Evolutionary conservation across 768 basidiomycete species (phyloP).

Genomic region (Mycena crocata): DNA sequence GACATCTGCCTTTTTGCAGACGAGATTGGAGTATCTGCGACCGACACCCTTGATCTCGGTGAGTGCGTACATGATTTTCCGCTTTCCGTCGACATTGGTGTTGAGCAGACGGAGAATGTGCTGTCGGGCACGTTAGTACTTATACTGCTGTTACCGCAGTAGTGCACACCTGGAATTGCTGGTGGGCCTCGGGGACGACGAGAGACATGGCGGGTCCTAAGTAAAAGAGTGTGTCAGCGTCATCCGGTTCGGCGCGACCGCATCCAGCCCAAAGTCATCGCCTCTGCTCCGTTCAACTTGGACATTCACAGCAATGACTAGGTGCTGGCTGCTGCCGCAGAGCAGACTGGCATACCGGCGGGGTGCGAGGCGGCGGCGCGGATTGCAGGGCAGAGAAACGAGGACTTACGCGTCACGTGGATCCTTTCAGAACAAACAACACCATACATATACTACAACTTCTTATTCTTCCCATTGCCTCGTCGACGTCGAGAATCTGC

Average conservation of each 20-base stretch:
- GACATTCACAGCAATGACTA: background rate
- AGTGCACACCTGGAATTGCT: conserved; percentile 74
- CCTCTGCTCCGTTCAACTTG: conserved; percentile 8
- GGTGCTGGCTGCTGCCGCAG: background rate
- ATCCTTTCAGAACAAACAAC: too few relatives aligned
- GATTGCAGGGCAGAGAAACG: too few relatives aligned
- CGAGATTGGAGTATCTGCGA: conserved; percentile 97
- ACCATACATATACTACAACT: too few relatives aligned
- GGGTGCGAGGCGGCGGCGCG: background rate
- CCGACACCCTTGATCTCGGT: conserved; percentile 99
- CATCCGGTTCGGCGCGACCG: conserved; percentile 7
- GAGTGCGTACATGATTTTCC: conserved; percentile 99
- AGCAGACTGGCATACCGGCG: conserved; percentile 1
- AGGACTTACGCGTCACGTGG: too few relatives aligned
- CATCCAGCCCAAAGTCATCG: conserved; percentile 14
- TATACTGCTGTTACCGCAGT: too few relatives aligned
- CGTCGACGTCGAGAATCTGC: too few relatives aligned
- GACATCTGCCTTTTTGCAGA: conserved; percentile 99
- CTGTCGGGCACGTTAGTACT: conserved; percentile 50
- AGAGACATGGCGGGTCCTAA: conserved; percentile 82
- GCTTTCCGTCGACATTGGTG: conserved; percentile 99
- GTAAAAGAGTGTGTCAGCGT: conserved; percentile 9
- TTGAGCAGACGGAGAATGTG: conserved; percentile 99
- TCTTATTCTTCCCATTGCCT: too few relatives aligned
- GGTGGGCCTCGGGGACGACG: conserved; percentile 94